Evolutionary conservation across 1,284 basidiomycete species (phyloP).

Genomic region (Ceratobasidium sp.): DNA sequence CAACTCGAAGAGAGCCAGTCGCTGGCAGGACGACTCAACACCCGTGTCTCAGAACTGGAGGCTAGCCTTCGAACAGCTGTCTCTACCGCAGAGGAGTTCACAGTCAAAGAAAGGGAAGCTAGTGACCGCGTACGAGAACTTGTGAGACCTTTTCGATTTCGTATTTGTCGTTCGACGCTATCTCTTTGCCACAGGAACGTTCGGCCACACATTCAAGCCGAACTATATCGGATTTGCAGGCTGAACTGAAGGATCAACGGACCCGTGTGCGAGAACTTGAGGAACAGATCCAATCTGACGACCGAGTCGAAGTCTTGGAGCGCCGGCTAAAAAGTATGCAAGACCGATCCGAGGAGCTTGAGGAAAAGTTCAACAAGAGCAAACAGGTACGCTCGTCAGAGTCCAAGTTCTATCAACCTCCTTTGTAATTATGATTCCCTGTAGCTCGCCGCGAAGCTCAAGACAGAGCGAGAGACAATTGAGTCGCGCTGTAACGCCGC

Average conservation of each 20-base stretch:
- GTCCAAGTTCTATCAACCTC: not conserved
- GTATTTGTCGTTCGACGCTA: not conserved
- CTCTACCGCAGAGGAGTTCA: constrained; percentile 24
- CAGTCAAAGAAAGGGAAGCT: constrained; percentile 29
- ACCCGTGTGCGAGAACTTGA: constrained; percentile 73
- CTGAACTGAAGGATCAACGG: constrained; percentile 64
- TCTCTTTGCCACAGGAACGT: constrained; percentile 13
- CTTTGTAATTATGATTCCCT: not conserved
- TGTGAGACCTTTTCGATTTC: constrained; percentile 1
- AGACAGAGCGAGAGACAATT: constrained; percentile 68
- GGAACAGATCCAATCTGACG: constrained; percentile 82
- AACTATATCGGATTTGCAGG: constrained; percentile 64
- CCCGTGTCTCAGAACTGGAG: constrained; percentile 16
- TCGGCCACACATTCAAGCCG: constrained; percentile 21
- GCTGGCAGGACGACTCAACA: constrained; percentile 33
- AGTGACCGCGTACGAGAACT: constrained; percentile 40
- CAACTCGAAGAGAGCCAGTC: constrained; percentile 49
- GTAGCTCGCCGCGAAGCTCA: constrained; percentile 67
- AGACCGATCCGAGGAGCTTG: constrained; percentile 80
- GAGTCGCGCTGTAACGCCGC: constrained; percentile 59
- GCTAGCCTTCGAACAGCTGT: constrained; percentile 11
- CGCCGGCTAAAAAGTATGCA: constrained; percentile 76
- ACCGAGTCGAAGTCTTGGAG: constrained; percentile 77
- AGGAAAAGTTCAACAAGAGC: constrained; percentile 78
- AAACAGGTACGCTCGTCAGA: constrained; percentile 73